Evolutionary conservation across 495 filamentous ascomycete genomes (phyloP).

Genomic region (Daldinia concentrica): DNA sequence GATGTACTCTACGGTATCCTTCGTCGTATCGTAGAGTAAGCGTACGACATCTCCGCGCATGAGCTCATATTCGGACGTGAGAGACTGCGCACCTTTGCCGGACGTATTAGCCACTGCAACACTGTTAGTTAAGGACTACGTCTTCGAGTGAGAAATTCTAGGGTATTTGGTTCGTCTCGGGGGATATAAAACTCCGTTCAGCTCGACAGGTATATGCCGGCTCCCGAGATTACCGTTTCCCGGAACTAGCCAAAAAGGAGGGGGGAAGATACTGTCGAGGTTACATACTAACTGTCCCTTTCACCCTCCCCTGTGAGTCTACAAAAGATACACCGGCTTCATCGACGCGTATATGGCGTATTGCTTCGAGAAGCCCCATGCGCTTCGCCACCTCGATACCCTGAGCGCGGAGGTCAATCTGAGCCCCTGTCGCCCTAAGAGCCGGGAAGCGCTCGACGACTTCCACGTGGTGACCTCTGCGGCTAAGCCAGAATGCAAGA

Average conservation of each 20-base stretch:
- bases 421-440: slow-evolving; percentile 59
- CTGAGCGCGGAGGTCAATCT: slow-evolving; percentile 61
- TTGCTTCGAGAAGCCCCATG: slow-evolving; percentile 60
- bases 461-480: slow-evolving; percentile 59
- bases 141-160: background rate
- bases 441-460: slow-evolving; percentile 61
- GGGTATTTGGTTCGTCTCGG: background rate
- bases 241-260: background rate
- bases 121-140: background rate
- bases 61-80: slow-evolving; percentile 66
- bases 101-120: slow-evolving; percentile 46
- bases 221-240: background rate
- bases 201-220: background rate
- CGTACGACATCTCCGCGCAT: slow-evolving; percentile 61
- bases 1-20: slow-evolving; percentile 55
- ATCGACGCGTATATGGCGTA: slow-evolving; percentile 51
- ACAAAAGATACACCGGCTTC: slow-evolving; percentile 60
- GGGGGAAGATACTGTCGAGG: background rate
- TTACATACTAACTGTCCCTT: slow-evolving; percentile 48
- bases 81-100: slow-evolving; percentile 54
- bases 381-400: slow-evolving; percentile 60
- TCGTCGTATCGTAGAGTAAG: slow-evolving; percentile 58
- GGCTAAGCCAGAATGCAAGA: slow-evolving; percentile 62
- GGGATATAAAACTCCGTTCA: background rate
- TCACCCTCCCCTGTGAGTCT: slow-evolving; percentile 45